phyloP scores from a whole-genome alignment of 2,329 filamentous ascomycete species.

The Ophiostoma australiae region DNA sequence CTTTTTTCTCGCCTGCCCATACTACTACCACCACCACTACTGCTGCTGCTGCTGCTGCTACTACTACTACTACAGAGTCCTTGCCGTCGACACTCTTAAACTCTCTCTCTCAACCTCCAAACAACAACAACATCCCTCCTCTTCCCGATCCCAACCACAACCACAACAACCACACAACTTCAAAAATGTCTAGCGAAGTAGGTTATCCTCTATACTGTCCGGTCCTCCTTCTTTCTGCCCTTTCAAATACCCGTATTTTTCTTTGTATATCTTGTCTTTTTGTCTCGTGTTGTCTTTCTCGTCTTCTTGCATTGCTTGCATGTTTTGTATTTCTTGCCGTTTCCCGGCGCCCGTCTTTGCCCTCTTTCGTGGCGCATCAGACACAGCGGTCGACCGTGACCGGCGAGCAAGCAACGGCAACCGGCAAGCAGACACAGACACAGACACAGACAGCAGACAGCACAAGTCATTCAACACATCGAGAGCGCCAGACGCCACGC shows the following conservation, averaged over 20 bases:
- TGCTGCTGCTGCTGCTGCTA: no score
- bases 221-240: not conserved
- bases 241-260: not conserved
- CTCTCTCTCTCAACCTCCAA: not conserved
- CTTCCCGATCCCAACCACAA: not conserved
- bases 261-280: no score
- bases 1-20: not conserved
- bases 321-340: not conserved
- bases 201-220: not conserved
- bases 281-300: no score
- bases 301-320: no score
- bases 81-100: slow-evolving; percentile 4
- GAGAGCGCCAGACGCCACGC: no score
- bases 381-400: not conserved
- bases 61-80: not conserved
- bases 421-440: not conserved
- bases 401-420: not conserved
- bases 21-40: not conserved
- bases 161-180: slow-evolving; percentile 7
- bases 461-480: no score
- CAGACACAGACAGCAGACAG: no score
- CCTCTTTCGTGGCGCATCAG: not conserved
- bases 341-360: not conserved
- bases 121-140: slow-evolving; percentile 3
- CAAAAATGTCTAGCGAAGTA: slow-evolving; percentile 27